phyloP scores from a whole-genome alignment of 1,284 basidiomycete species.

The Malassezia vespertilionis region DNA sequence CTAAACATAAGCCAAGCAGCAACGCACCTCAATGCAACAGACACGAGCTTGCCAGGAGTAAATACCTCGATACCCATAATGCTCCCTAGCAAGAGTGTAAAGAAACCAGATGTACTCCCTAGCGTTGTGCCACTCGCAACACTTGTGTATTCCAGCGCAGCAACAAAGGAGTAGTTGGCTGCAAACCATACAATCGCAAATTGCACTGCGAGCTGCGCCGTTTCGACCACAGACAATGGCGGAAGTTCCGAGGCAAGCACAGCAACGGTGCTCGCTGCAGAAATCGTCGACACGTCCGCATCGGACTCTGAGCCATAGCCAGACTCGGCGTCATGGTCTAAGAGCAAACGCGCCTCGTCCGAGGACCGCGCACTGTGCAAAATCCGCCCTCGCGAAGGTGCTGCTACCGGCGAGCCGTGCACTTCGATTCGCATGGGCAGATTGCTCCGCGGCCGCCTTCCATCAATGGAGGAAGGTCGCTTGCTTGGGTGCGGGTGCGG shows the following conservation, averaged over 20 bases:
- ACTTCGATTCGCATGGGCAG: slow-evolving; percentile 8
- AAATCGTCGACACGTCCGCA: background rate
- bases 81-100: slow-evolving; percentile 77
- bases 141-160: slow-evolving; percentile 35
- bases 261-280: background rate
- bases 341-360: background rate
- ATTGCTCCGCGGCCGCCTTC: slow-evolving; percentile 26
- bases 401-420: background rate
- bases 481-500: slow-evolving; percentile 3
- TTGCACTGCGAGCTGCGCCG: slow-evolving; percentile 29
- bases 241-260: slow-evolving; percentile 17
- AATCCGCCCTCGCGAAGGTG: background rate
- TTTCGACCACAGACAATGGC: slow-evolving; percentile 37
- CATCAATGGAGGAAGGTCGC: slow-evolving; percentile 43
- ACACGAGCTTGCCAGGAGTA: slow-evolving; percentile 63
- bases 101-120: slow-evolving; percentile 71
- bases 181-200: slow-evolving; percentile 45
- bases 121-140: slow-evolving; percentile 45
- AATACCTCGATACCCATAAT: slow-evolving; percentile 71
- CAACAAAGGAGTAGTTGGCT: slow-evolving; percentile 44
- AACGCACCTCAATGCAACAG: slow-evolving; percentile 69
- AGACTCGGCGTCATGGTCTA: background rate
- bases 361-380: background rate
- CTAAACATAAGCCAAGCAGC: slow-evolving; percentile 57
- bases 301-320: slow-evolving; percentile 1